A percentile compares a stretch with the other conserved stretches of the same genome.
phyloP scores from a whole-genome alignment of 179 eudicot genomes.

The Beta corolliflora region DNA sequence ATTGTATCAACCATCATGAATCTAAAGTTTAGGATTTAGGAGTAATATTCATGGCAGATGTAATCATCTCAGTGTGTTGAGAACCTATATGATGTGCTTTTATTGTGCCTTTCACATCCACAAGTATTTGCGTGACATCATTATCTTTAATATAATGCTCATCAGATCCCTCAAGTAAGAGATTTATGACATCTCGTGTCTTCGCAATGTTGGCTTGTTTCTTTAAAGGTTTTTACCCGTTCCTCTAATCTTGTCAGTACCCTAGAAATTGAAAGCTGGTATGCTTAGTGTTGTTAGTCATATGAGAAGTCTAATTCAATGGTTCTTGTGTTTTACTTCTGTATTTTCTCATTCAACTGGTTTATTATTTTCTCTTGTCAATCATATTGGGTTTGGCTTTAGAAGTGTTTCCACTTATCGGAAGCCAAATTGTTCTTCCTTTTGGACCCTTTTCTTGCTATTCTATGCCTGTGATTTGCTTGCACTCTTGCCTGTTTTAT shows the following conservation, averaged over 20 bases:
- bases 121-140: neutral
- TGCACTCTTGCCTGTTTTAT: neutral
- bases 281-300: neutral
- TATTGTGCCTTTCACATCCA: neutral
- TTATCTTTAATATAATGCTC: neutral
- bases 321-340: neutral
- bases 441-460: neutral
- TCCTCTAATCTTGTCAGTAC: neutral
- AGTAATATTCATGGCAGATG: neutral
- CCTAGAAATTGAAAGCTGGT: neutral
- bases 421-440: neutral
- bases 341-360: neutral
- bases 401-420: neutral
- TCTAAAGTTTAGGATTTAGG: neutral
- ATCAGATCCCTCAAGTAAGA: neutral
- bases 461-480: neutral
- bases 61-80: neutral
- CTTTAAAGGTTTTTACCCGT: neutral
- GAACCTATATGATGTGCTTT: neutral
- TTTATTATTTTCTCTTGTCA: neutral
- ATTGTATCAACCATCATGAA: constrained; percentile 23
- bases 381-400: neutral
- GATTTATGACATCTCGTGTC: neutral
- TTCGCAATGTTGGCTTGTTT: neutral
- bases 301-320: neutral